A percentile compares a stretch with the other conserved stretches of the same genome.
These are phyloP conservation scores for Dictyostelium firmibasis DNA, from an alignment of 78 protist genomes.

Conservation along the genomic window DNA sequence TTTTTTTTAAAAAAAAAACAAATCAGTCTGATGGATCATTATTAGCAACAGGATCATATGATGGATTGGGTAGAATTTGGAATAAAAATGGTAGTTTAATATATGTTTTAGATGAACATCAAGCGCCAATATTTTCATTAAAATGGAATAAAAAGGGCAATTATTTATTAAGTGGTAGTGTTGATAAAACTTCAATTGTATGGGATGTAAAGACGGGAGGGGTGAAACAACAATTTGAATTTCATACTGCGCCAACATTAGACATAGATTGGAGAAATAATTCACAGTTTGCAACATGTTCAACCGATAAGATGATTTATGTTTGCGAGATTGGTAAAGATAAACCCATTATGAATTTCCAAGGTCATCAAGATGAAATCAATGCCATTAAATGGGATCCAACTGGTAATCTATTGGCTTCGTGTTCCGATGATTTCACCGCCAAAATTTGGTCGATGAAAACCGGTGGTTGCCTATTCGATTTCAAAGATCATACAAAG, in stretches of 20 bases:
- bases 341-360: conserved; percentile 79
- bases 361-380: conserved; percentile 93
- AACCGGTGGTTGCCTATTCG: conserved; percentile 35
- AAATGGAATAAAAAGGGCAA: conserved; percentile 93
- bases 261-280: conserved; percentile 96
- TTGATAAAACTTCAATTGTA: conserved; percentile 93
- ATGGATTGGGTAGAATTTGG: conserved; percentile 95
- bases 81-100: conserved; percentile 77
- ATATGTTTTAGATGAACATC: conserved; percentile 81
- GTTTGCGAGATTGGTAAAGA: conserved; percentile 88
- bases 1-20: too few relatives aligned
- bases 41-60: conserved; percentile 97
- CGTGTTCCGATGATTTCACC: conserved; percentile 96
- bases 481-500: conserved; percentile 81
- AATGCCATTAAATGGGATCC: conserved; percentile 96
- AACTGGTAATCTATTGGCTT: conserved; percentile 91
- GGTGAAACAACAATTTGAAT: conserved; percentile 79
- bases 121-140: conserved; percentile 93
- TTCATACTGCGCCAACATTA: conserved; percentile 93
- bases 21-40: conserved; percentile 84
- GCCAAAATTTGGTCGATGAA: conserved; percentile 89
- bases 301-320: conserved; percentile 80
- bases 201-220: conserved; percentile 94
- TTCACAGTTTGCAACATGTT: conserved; percentile 86
- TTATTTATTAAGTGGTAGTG: conserved; percentile 89